Evolutionary conservation across 1,284 basidiomycete genomes (phyloP).

Genomic region (Apiotrichum laibachii): DNA sequence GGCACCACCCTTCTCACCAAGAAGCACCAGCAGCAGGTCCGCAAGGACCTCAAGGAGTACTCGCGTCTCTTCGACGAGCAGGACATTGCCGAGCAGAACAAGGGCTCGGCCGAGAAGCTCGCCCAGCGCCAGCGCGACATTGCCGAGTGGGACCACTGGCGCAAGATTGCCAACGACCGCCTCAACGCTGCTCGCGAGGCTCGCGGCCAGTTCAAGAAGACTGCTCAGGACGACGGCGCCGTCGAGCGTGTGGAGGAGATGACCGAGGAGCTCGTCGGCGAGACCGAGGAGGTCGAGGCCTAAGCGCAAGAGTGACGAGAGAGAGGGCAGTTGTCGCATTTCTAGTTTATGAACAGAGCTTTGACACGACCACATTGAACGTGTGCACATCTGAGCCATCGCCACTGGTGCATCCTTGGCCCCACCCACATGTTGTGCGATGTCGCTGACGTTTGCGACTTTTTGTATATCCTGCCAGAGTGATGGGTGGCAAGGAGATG

Average conservation of each 20-base stretch:
- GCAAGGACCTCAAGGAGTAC: conserved; percentile 89
- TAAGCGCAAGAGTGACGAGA: not conserved
- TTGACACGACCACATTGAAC: no score
- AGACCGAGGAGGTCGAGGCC: conserved; percentile 69
- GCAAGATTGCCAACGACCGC: conserved; percentile 45
- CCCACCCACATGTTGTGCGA: no score
- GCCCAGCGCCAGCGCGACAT: conserved; percentile 87
- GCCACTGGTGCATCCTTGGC: no score
- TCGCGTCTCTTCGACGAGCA: conserved; percentile 93
- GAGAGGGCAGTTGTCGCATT: no score
- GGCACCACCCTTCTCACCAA: conserved; percentile 82
- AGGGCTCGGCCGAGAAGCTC: conserved; percentile 88
- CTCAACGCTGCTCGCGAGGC: conserved; percentile 39
- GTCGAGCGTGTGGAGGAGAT: conserved; percentile 85
- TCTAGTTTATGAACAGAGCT: no score
- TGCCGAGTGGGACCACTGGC: conserved; percentile 99
- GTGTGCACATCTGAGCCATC: no score
- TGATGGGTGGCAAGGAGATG: no score
- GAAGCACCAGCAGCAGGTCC: conserved; percentile 79
- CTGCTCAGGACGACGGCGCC: conserved; percentile 55
- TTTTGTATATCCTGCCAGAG: no score
- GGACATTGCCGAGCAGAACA: conserved; percentile 91
- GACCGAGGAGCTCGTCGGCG: conserved; percentile 86
- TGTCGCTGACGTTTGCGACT: no score
- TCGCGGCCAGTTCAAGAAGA: conserved; percentile 34